Conservation (phyloP, 2,329 filamentous ascomycete species). For the Fusarium heterosporum region DNA sequence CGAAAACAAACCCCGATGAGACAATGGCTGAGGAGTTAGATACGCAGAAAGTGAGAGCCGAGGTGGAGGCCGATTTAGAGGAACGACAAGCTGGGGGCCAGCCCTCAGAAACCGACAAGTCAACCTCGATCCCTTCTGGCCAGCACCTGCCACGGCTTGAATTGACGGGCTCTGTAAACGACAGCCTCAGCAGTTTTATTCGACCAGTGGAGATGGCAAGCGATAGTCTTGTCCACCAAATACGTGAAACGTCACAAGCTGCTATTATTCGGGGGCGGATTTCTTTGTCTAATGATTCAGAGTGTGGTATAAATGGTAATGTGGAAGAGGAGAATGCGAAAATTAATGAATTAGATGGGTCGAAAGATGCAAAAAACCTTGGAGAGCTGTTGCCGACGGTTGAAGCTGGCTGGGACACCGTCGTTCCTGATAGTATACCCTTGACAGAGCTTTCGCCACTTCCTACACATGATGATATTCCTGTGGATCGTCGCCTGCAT, state of each 20-base stretch:
- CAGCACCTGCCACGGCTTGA: constrained; percentile 44
- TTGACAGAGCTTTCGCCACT: constrained; percentile 24
- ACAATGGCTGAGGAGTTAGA: constrained; percentile 46
- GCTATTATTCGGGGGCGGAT: constrained; percentile 8
- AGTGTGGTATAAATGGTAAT: not conserved
- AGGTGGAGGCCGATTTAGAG: constrained; percentile 40
- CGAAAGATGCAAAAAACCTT: constrained; percentile 17
- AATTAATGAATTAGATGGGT: not conserved
- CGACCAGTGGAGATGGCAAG: constrained; percentile 37
- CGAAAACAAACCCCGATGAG: constrained; percentile 34
- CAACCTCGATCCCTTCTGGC: constrained; percentile 48
- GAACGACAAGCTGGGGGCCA: constrained; percentile 27
- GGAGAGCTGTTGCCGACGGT: constrained; percentile 11
- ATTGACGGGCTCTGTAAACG: constrained; percentile 31
- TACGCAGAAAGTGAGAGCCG: constrained; percentile 48
- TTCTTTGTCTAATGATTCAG: constrained; percentile 2
- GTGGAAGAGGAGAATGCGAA: not conserved
- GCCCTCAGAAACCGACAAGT: constrained; percentile 36
- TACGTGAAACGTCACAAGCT: constrained; percentile 32
- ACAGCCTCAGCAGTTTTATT: constrained; percentile 41
- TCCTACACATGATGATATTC: constrained; percentile 14
- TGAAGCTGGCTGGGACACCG: constrained; percentile 24
- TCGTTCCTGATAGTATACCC: constrained; percentile 44
- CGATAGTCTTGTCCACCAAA: constrained; percentile 39
- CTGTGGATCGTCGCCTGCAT: constrained; percentile 19